Base-by-base conservation (phyloP, 2,329 filamentous ascomycete species). In the Kalmusia sp. region DNA sequence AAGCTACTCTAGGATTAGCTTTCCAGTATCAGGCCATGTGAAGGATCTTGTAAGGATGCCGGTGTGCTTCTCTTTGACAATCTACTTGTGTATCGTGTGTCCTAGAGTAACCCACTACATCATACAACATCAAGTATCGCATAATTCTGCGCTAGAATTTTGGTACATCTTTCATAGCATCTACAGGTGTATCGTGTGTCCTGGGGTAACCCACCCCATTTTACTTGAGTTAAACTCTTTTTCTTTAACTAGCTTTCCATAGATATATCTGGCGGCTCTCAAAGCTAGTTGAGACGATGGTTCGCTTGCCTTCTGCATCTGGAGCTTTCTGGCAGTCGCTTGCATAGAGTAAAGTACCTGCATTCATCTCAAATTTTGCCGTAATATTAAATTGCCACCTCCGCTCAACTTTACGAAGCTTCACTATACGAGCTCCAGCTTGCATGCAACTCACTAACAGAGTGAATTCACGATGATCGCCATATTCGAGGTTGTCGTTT, bases 391-490 rank as follows among this genome's bases (percentile, higher is more conserved):
- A 87, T 1, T 66, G 68, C 83, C 88, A 92, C 51, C 76, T 48
- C 1, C 57, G 52, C n/a, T 59, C 59, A 14, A 34, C 67, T 25
- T 45, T 56, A 6, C 55, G 67, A 3, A 87, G 65, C 53, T 74
- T 73, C 2, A 88, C 69, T n/a, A 98, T 76, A 49, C 88, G 84
- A 8, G 86, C 82, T 0, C 95, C 95, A 2, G 90, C 91, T 77
- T 97, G 90, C 93, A 98, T 98, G 69, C 95, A 97, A 39, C 92
- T 96, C 14, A 88, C 93, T 34, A 97, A 78, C 22, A 64, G 60
- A 11, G 57, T 19, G 8, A 67, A 19, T 28, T 28, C 27, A 12
- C 27, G 27, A 28, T 28, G 7, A 28, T 28, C 6, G 12, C 12
- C 27, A 12, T 12, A 12, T 62, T 54, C 8, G 64, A 58, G 1